Conservation (phyloP, 169 alveolate species). For the Perkinsus marinus region DNA sequence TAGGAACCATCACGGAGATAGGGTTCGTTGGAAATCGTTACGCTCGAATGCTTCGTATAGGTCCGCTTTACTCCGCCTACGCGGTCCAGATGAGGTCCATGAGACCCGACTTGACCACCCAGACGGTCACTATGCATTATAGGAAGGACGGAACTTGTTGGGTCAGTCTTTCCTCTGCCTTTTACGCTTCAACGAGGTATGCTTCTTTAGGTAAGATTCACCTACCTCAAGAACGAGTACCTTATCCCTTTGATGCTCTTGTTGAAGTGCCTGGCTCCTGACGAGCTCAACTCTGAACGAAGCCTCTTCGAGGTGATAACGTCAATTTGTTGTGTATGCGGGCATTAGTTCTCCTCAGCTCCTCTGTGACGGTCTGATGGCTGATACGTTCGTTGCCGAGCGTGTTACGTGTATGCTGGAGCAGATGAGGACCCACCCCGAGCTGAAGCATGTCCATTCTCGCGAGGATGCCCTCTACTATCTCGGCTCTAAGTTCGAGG, state of each 20-base stretch:
- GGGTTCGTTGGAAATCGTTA: not conserved
- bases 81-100: slow-evolving; percentile 42
- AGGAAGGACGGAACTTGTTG: slow-evolving; percentile 61
- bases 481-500: slow-evolving; percentile 48
- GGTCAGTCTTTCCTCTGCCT: not conserved
- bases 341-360: slow-evolving; percentile 45
- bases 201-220: slow-evolving; percentile 34
- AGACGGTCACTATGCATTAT: slow-evolving; percentile 66
- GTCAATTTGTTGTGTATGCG: slow-evolving; percentile 1
- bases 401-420: slow-evolving; percentile 67
- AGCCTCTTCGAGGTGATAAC: not conserved
- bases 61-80: slow-evolving; percentile 51
- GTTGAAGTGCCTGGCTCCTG: slow-evolving; percentile 36
- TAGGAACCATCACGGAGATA: slow-evolving; percentile 55
- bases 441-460: slow-evolving; percentile 23
- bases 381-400: slow-evolving; percentile 48
- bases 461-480: slow-evolving; percentile 49
- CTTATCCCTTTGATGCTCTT: slow-evolving; percentile 61
- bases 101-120: slow-evolving; percentile 54
- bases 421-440: slow-evolving; percentile 43
- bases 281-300: slow-evolving; percentile 38
- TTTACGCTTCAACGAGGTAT: not conserved
- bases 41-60: not conserved
- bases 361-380: slow-evolving; percentile 49
- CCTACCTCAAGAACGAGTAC: slow-evolving; percentile 59